Percentiles rank a stretch among this genome's conserved stretches.
Evolutionary conservation across 1,284 basidiomycete species (phyloP).

Genomic region (Cutaneotrichosporon sp.): DNA sequence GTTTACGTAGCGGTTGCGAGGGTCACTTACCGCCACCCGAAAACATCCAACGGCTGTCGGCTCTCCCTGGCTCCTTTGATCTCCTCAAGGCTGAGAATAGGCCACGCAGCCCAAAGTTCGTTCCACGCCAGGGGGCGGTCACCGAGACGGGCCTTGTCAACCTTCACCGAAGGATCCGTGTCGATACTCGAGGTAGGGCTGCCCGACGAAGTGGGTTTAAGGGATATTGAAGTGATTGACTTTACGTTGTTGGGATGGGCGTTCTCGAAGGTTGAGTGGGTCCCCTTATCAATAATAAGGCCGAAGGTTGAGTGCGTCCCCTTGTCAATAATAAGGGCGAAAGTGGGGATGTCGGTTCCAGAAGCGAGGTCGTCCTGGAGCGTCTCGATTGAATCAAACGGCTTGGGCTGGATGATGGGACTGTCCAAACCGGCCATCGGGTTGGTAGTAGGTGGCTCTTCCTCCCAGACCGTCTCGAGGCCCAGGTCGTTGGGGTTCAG

Average conservation of each 20-base stretch:
- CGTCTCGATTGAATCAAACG: no score
- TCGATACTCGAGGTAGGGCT: neutral
- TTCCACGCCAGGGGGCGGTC: neutral
- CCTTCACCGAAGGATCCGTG: neutral
- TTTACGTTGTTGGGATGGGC: no score
- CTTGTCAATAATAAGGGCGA: no score
- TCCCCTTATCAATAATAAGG: no score
- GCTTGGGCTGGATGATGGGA: neutral
- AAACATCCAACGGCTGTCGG: neutral
- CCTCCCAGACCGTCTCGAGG: neutral
- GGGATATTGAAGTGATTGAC: no score
- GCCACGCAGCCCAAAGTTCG: constrained; percentile 6
- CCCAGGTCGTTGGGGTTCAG: neutral
- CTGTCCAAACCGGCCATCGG: no score
- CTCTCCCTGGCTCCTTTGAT: no score
- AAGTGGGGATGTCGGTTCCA: no score
- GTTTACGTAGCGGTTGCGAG: neutral
- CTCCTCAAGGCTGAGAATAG: neutral
- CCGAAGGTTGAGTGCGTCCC: no score
- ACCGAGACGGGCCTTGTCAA: neutral
- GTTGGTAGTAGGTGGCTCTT: neutral
- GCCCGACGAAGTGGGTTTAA: no score
- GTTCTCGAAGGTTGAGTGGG: no score
- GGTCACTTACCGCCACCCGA: neutral
- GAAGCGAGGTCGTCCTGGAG: no score